phyloP scores from a whole-genome alignment of 345 rosid species.

The Mangifera indica region DNA sequence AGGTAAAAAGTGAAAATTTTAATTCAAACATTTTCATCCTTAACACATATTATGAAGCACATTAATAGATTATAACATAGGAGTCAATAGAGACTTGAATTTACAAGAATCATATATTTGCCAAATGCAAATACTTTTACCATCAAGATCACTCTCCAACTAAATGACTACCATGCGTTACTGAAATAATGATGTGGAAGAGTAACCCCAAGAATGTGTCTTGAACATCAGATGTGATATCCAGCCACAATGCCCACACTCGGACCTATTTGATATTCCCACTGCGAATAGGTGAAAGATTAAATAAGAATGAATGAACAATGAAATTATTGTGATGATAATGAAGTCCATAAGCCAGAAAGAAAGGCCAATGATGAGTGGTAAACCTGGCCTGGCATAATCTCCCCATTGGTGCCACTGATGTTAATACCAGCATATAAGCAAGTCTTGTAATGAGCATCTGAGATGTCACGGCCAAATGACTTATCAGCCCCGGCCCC shows the following conservation, averaged over 20 bases:
- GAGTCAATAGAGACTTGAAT: neutral
- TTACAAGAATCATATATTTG: neutral
- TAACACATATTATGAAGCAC: neutral
- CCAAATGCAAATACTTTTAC: neutral
- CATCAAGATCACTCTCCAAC: neutral
- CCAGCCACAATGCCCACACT: slow-evolving; percentile 96
- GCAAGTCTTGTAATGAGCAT: slow-evolving; percentile 98
- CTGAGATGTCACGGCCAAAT: slow-evolving; percentile 94
- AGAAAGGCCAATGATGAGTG: neutral
- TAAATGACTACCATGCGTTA: neutral
- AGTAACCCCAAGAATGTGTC: slow-evolving; percentile 95
- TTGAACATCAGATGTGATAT: slow-evolving; percentile 89
- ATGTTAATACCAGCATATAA: slow-evolving; percentile 93
- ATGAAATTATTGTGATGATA: neutral
- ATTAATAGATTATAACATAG: too few relatives aligned
- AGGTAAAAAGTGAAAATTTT: neutral
- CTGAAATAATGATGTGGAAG: neutral
- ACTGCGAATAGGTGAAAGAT: slow-evolving; percentile 41
- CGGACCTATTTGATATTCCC: slow-evolving; percentile 99
- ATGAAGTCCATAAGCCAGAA: neutral
- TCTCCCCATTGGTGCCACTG: slow-evolving; percentile 96
- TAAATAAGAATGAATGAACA: neutral
- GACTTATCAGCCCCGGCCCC: slow-evolving; percentile 97
- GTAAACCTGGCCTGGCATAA: slow-evolving; percentile 97
- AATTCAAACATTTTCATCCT: neutral